Percentiles rank a stretch among this genome's conserved stretches.
Conservation (phyloP, 441 rosid genomes). For the Melastoma candidum region DNA sequence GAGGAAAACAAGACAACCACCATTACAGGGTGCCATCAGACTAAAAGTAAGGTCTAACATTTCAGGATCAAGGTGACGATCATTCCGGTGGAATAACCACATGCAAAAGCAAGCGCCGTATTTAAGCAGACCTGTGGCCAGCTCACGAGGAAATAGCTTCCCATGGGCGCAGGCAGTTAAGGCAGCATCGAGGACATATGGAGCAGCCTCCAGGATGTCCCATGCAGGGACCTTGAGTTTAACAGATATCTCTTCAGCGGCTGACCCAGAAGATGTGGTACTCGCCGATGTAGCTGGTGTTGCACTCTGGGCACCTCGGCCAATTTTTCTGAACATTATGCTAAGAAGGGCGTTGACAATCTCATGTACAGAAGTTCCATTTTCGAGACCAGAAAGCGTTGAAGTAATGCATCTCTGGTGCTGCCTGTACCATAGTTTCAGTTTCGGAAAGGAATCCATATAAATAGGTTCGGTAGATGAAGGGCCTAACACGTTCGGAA, state of each 20-base stretch:
- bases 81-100: too few relatives aligned
- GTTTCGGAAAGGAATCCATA: slow-evolving; percentile 84
- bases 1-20: slow-evolving; percentile 14
- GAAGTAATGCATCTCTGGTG: slow-evolving; percentile 87
- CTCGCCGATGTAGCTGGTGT: slow-evolving; percentile 67
- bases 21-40: slow-evolving; percentile 6
- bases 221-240: slow-evolving; percentile 88
- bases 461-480: slow-evolving; percentile 46
- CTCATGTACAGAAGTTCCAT: slow-evolving; percentile 77
- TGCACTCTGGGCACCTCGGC: slow-evolving; percentile 43
- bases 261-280: slow-evolving; percentile 65
- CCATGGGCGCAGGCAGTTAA: slow-evolving; percentile 95
- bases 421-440: slow-evolving; percentile 76
- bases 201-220: slow-evolving; percentile 93
- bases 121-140: slow-evolving; percentile 73
- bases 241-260: slow-evolving; percentile 51
- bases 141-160: slow-evolving; percentile 85
- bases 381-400: slow-evolving; percentile 62
- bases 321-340: slow-evolving; percentile 84
- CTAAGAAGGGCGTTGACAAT: slow-evolving; percentile 75
- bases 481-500: slow-evolving; percentile 36
- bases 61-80: background rate
- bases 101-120: too few relatives aligned
- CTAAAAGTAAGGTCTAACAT: background rate
- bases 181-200: slow-evolving; percentile 86